These are phyloP conservation scores for Taiozyma sp. DNA, from an alignment of 1,139 yeast genomes.

Conservation along the genomic window DNA sequence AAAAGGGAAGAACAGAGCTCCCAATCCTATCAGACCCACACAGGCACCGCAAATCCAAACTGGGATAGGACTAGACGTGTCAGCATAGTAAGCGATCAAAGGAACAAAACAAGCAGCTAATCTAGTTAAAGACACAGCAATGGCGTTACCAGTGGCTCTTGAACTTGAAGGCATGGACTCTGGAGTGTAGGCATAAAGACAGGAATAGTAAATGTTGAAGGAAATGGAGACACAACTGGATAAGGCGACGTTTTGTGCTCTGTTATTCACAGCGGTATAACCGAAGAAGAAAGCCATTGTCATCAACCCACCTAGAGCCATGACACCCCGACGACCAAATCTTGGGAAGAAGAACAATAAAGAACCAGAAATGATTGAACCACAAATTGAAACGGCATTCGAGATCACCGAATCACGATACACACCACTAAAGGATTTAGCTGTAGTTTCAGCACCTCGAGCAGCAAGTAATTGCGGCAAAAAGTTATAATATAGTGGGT, in stretches of 20 bases:
- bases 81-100: conserved; percentile 41
- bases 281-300: conserved; percentile 53
- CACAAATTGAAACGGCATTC: conserved; percentile 46
- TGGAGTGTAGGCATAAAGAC: conserved; percentile 47
- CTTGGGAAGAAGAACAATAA: conserved; percentile 30
- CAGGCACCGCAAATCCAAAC: conserved; percentile 49
- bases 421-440: conserved; percentile 28
- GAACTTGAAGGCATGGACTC: conserved; percentile 47
- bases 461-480: conserved; percentile 35
- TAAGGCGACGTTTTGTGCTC: conserved; percentile 47
- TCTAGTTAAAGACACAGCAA: conserved; percentile 38
- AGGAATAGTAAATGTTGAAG: conserved; percentile 45
- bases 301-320: conserved; percentile 47
- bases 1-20: conserved; percentile 40
- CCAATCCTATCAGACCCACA: conserved; percentile 35
- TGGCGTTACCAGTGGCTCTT: conserved; percentile 46
- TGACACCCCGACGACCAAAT: conserved; percentile 51
- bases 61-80: conserved; percentile 39
- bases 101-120: conserved; percentile 42
- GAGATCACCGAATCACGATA: conserved; percentile 50
- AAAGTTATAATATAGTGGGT: conserved; percentile 38
- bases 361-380: conserved; percentile 45
- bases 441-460: conserved; percentile 36
- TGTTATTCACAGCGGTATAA: conserved; percentile 47
- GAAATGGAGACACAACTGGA: conserved; percentile 45